Base-by-base conservation (phyloP, 805 yeast species). In the Phaffomyces thermotolerans region DNA sequence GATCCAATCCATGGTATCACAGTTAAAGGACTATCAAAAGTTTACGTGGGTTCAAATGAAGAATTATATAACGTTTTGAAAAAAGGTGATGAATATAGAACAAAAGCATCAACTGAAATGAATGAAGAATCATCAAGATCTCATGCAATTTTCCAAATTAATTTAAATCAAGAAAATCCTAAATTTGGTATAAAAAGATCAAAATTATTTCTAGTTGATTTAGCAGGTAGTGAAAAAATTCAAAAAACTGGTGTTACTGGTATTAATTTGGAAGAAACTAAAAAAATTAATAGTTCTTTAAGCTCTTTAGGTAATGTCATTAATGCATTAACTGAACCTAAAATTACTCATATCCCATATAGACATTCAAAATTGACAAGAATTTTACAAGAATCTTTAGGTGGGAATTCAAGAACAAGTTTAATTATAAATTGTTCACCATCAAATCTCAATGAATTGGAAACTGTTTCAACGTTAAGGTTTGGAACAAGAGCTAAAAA, bases 221-320 rank as follows among this genome's bases (percentile, higher is more conserved):
- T 88, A 50, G 95, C 95, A 0, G 95, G 96, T 6, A 81, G 91
- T 20, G 96, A 90, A 60, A 84, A 80, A 59, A 78, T 81, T 33
- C 78, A 79, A 45, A 82, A 79, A 50, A 78, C 93, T 0, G 91
- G 93, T 3, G 91, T 90, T 1, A 62, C 76, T 0, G 93, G 93
- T 1, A 78, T 78, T 52, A 72, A 81, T 2, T 65, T 84, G 8
- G 90, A 87, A 57, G 96, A 89, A 53, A 88, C 95, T 1, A 84
- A 84, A 55, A 85, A 82, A 48, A 84, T 89, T 53, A 90, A 89
- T 61, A 73, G 79, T 36, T 84, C 95, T 1, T 69, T 87, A 33
- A 78, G 88, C 6, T 74, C 89, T 0, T 67, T 89, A 44, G 95
- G 95, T 4, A 79, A 81, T 59, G 95, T 88, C 14, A 86, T 89